Conservation (phyloP, 2,329 filamentous ascomycete genomes). For the Colletotrichum liaoningense region DNA sequence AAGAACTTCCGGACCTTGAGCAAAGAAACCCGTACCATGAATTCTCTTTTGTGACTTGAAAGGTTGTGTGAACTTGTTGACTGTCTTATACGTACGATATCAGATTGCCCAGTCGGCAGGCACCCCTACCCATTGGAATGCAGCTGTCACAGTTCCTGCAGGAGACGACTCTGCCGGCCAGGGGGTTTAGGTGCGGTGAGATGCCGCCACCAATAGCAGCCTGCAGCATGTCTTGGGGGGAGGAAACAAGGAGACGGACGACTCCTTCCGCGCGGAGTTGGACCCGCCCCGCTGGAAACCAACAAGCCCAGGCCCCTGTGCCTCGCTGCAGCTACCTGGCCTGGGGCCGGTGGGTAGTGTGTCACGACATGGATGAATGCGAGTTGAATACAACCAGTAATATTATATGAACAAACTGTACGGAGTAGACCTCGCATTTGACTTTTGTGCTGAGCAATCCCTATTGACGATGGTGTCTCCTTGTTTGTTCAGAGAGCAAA, state of each 20-base stretch:
- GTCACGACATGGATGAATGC: background rate
- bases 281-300: conserved; percentile 5
- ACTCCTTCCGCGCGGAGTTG: background rate
- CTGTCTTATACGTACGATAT: background rate
- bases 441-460: background rate
- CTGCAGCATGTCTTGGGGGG: background rate
- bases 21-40: too few species aligned
- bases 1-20: background rate
- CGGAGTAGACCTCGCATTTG: background rate
- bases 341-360: background rate
- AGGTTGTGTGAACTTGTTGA: background rate
- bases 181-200: too few species aligned
- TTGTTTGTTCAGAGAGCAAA: background rate
- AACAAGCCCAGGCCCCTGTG: background rate
- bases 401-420: too few species aligned
- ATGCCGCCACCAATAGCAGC: conserved; percentile 1
- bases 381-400: background rate
- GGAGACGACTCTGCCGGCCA: background rate
- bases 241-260: too few species aligned
- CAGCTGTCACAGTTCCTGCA: background rate
- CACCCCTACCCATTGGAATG: background rate
- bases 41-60: background rate
- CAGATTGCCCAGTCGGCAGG: background rate
- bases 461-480: background rate
- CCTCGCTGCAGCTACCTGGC: conserved; percentile 1